These are phyloP conservation scores for Jaltomata sinuosa DNA, from an alignment of 257 asterid genomes.

Conservation along the genomic window DNA sequence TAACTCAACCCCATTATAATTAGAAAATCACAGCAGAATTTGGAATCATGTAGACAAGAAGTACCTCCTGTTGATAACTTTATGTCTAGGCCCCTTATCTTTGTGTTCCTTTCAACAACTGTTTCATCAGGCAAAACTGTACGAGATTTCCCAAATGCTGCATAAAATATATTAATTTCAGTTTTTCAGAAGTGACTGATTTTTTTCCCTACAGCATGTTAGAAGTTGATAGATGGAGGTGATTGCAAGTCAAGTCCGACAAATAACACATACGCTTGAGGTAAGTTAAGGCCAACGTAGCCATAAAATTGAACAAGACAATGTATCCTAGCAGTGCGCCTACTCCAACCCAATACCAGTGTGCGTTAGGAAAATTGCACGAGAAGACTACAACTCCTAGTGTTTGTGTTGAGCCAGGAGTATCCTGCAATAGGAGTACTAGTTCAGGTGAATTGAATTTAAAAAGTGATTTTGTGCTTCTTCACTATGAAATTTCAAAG, in stretches of 20 bases:
- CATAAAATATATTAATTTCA: background rate
- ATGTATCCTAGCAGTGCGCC: conserved; percentile 51
- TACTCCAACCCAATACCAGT: conserved; percentile 80
- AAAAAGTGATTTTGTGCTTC: background rate
- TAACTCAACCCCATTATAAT: background rate
- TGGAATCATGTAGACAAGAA: background rate
- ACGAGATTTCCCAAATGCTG: conserved; percentile 68
- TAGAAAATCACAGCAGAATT: too few relatives aligned
- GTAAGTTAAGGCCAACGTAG: conserved; percentile 43
- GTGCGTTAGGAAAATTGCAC: conserved; percentile 49
- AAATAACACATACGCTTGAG: conserved; percentile 51
- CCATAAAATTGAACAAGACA: conserved; percentile 40
- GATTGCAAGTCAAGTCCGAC: background rate
- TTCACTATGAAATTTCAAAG: background rate
- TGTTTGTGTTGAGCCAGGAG: conserved; percentile 35
- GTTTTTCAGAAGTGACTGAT: background rate
- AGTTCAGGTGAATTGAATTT: background rate
- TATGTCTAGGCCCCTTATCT: conserved; percentile 10
- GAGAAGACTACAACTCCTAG: conserved; percentile 38
- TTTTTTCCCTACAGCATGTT: background rate
- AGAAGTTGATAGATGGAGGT: background rate
- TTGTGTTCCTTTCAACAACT: conserved; percentile 31
- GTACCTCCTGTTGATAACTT: background rate
- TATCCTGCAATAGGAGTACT: conserved; percentile 18
- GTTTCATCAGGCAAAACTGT: conserved; percentile 38